Percentiles rank a stretch among this genome's conserved stretches.
These are phyloP conservation scores for Urochloa ruziziensis DNA, from an alignment of 176 grass and related monocot species.

Conservation along the genomic window DNA sequence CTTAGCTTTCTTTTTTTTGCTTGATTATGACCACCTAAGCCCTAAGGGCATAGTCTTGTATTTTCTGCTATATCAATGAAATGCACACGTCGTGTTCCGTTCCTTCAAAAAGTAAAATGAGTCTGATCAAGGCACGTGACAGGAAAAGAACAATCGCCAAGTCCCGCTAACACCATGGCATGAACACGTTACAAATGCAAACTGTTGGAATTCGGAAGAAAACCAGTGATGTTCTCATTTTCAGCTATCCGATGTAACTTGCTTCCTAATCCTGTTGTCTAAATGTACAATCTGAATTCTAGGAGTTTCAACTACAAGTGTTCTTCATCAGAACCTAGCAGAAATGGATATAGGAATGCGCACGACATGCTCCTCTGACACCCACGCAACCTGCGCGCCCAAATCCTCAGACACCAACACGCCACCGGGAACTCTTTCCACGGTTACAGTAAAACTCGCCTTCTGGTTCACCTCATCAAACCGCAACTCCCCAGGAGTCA, in stretches of 20 bases:
- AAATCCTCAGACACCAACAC: background rate
- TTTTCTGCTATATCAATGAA: too few species aligned
- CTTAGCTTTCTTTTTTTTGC: too few species aligned
- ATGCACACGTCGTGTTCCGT: too few species aligned
- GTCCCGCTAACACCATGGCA: too few species aligned
- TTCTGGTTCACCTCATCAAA: constrained; percentile 32
- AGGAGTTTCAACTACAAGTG: background rate
- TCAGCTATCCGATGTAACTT: background rate
- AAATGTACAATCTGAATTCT: background rate
- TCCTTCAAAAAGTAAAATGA: too few species aligned
- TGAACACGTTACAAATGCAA: too few species aligned
- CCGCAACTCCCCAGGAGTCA: constrained; percentile 22
- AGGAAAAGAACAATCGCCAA: background rate
- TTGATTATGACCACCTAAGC: too few species aligned
- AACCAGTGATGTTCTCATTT: background rate
- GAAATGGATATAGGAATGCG: constrained; percentile 39
- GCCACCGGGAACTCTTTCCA: background rate
- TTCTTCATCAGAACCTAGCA: background rate
- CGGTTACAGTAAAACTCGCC: constrained; percentile 28
- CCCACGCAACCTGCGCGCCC: constrained; percentile 29
- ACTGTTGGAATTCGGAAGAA: background rate
- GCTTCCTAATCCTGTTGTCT: too few species aligned
- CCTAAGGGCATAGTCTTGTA: too few species aligned
- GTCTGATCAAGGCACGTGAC: background rate
- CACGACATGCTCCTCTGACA: constrained; percentile 33